phyloP scores from a whole-genome alignment of 176 grass and related monocot species.

The Dactylis glomerata region DNA sequence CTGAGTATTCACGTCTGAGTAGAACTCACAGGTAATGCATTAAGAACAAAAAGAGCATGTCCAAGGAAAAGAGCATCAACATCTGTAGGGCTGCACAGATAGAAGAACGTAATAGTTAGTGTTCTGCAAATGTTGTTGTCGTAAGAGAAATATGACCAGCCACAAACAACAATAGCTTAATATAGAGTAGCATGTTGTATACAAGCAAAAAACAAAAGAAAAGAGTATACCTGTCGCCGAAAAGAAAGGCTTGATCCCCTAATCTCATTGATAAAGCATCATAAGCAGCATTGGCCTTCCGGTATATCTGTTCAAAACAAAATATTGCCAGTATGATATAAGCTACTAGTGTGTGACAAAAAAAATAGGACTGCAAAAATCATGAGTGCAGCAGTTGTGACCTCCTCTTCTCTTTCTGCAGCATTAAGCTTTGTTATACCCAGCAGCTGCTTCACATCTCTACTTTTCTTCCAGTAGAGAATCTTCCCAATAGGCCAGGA shows the following conservation, averaged over 20 bases:
- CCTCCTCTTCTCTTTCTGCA: no score
- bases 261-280: no score
- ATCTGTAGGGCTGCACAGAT: no score
- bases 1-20: background rate
- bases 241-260: slow-evolving; percentile 73
- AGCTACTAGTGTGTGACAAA: background rate
- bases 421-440: no score
- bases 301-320: slow-evolving; percentile 68
- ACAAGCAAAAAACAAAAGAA: background rate
- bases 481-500: no score
- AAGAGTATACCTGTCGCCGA: slow-evolving; percentile 61
- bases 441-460: no score
- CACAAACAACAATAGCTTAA: slow-evolving; percentile 7
- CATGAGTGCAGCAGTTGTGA: slow-evolving; percentile 14
- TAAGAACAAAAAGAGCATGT: no score
- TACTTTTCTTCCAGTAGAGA: no score
- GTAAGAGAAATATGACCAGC: no score
- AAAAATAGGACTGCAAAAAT: background rate
- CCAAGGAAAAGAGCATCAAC: no score
- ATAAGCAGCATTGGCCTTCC: no score
- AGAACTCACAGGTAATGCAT: no score
- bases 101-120: slow-evolving; percentile 14
- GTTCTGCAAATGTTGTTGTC: background rate
- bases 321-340: slow-evolving; percentile 32
- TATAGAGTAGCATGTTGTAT: slow-evolving; percentile 4